Base-by-base conservation (phyloP, 2,329 filamentous ascomycete genomes). In the Mariannaea elegans region DNA sequence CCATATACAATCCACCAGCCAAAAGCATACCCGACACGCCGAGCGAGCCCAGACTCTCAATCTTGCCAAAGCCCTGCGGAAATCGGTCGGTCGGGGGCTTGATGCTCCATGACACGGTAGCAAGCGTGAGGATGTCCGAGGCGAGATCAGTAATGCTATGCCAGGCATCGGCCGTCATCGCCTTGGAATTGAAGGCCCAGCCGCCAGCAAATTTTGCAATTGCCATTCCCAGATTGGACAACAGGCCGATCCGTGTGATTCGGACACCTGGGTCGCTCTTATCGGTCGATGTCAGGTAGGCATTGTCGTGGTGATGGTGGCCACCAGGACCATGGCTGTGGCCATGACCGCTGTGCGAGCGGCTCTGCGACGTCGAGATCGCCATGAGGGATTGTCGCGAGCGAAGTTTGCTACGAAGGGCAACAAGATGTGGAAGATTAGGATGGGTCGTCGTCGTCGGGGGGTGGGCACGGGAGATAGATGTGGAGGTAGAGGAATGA, bases 141-240 rank as follows among this genome's bases (percentile, higher is more conserved):
- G 97, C 93, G 56, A 99, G 86, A 77, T 99, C 95, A 47, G 94
- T 97, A 67, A 98, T 84, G 71, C 93, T 94, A 80, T 99, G 95
- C 80, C 97, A 94, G 56, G 93, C 95, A 76, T 99, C 95, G 73
- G 95, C 94, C 60, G 94, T 83, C 83, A 97, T 91, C 59, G 92
- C 90, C 78, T 97, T 93, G 42, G 94, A 97, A 77, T 97, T 94
- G 83, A 99, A 98, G 66, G 90, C 82, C 80, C 95, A 97, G 68
- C 95, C 95, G 59, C 95, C 95, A 24, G 94, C 82, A 39, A 94
- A 95, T 77, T 99, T 99, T 66, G 88, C 91, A 69, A 98, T 82
- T 48, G 94, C 95, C 94, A 99, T 98, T 73, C 89, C 89, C 52
- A 98, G 82, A 76, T 99, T 99, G 68, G 94, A 92, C 70, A 98